Conservation (phyloP, 352 stramenopile species). For the Phytophthora pisi region DNA sequence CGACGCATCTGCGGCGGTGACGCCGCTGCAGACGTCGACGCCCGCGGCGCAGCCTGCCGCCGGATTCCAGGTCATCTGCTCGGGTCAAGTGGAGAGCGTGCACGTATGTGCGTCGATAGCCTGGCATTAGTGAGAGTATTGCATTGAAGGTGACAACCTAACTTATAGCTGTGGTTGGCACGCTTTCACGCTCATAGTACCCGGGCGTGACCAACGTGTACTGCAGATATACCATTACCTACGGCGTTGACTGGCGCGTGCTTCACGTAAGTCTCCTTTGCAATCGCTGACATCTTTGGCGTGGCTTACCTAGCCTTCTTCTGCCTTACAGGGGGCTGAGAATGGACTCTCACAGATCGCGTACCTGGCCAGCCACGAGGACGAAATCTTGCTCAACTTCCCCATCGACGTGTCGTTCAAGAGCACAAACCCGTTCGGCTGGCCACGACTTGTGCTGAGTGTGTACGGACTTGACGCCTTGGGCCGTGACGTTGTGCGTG, state of each 20-base stretch:
- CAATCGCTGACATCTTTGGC: neutral
- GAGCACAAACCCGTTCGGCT: slow-evolving; percentile 94
- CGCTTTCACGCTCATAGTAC: slow-evolving; percentile 44
- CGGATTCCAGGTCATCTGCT: slow-evolving; percentile 66
- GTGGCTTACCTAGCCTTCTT: slow-evolving; percentile 3
- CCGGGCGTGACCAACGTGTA: slow-evolving; percentile 88
- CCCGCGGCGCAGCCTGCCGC: slow-evolving; percentile 31
- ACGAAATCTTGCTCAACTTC: slow-evolving; percentile 93
- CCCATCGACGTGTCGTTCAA: slow-evolving; percentile 96
- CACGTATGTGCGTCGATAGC: slow-evolving; percentile 31
- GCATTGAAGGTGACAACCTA: neutral
- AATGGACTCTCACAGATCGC: slow-evolving; percentile 90
- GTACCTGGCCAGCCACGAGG: slow-evolving; percentile 57
- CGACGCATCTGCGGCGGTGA: slow-evolving; percentile 2
- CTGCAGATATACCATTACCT: slow-evolving; percentile 92
- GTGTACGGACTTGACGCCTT: slow-evolving; percentile 90
- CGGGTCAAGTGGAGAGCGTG: slow-evolving; percentile 64
- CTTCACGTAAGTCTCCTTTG: slow-evolving; percentile 61
- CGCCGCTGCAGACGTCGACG: slow-evolving; percentile 7
- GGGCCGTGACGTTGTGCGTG: slow-evolving; percentile 89
- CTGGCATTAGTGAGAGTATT: neutral
- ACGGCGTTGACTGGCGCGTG: slow-evolving; percentile 93
- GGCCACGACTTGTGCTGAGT: slow-evolving; percentile 92
- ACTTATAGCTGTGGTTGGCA: neutral
- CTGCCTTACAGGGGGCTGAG: slow-evolving; percentile 60